Percentiles rank a stretch among this genome's conserved stretches.
These are phyloP conservation scores for Symmetrospora coprosmae DNA, from an alignment of 768 basidiomycete genomes.

Conservation along the genomic window DNA sequence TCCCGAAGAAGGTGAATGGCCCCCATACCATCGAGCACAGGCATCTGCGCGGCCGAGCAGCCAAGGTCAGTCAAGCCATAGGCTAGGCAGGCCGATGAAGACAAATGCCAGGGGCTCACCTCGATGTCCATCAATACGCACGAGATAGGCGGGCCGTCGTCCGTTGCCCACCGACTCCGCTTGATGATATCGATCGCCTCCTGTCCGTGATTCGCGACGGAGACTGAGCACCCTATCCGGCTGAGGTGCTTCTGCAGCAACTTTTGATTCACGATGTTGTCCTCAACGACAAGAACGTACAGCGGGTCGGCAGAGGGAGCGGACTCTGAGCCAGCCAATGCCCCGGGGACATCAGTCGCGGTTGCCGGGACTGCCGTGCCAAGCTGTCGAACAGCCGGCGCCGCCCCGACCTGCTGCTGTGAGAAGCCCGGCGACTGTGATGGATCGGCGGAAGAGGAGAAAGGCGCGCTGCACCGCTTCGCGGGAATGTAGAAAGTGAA, in stretches of 20 bases:
- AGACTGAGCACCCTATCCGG: neutral
- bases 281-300: constrained; percentile 15
- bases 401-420: too few relatives aligned
- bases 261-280: constrained; percentile 22
- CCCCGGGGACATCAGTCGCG: too few relatives aligned
- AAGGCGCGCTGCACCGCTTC: neutral
- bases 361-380: too few relatives aligned
- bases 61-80: neutral
- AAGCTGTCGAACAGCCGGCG: too few relatives aligned
- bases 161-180: constrained; percentile 1
- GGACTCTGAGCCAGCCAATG: neutral
- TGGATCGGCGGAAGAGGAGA: neutral
- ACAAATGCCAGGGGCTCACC: neutral
- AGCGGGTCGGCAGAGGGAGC: neutral
- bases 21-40: constrained; percentile 12
- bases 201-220: constrained; percentile 12
- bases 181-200: constrained; percentile 19
- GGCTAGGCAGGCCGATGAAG: too few relatives aligned
- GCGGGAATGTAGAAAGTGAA: constrained; percentile 8
- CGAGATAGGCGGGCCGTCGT: neutral
- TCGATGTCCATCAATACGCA: constrained; percentile 23
- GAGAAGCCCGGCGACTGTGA: neutral
- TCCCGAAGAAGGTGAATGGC: constrained; percentile 8
- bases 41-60: constrained; percentile 7
- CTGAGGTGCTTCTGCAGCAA: constrained; percentile 13